These are phyloP conservation scores for Mycena epipterygia DNA, from an alignment of 768 basidiomycete species.

Conservation along the genomic window DNA sequence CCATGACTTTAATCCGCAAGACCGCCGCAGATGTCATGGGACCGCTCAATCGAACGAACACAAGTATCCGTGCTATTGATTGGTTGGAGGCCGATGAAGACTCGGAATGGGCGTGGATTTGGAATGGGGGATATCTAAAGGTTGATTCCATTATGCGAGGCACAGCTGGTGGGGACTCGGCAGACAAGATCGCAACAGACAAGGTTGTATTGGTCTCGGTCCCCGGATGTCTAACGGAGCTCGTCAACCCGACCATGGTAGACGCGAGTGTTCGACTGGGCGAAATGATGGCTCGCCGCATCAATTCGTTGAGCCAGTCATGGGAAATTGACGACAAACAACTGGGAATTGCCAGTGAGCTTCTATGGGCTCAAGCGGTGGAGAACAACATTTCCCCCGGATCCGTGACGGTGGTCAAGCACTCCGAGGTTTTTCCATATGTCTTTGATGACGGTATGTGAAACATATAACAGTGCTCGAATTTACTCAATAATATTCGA, in stretches of 20 bases:
- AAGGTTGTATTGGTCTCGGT: slow-evolving; percentile 16
- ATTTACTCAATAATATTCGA: too few species aligned
- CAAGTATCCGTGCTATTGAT: not conserved
- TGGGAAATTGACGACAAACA: slow-evolving; percentile 26
- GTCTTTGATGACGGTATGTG: slow-evolving; percentile 16
- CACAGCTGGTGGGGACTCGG: not conserved
- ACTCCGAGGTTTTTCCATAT: slow-evolving; percentile 1
- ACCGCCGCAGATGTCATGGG: not conserved
- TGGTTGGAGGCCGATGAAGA: not conserved
- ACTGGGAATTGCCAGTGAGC: not conserved
- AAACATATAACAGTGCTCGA: not conserved
- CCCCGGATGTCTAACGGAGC: slow-evolving; percentile 16
- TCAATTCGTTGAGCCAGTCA: slow-evolving; percentile 11
- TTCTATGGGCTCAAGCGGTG: slow-evolving; percentile 7
- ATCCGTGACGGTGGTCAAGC: not conserved
- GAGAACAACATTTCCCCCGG: not conserved
- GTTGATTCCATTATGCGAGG: slow-evolving; percentile 24
- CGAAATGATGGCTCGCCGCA: not conserved
- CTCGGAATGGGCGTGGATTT: slow-evolving; percentile 21
- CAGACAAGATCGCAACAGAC: slow-evolving; percentile 21
- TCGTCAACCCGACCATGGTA: slow-evolving; percentile 12
- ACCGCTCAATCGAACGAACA: not conserved
- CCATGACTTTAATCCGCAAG: slow-evolving; percentile 13
- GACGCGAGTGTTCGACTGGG: slow-evolving; percentile 10
- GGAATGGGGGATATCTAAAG: slow-evolving; percentile 21